Evolutionary conservation across 1,139 yeast species (phyloP), one percentile per base, ranked within the genome.

Genomic region (Candida buenavistaensis): DNA sequence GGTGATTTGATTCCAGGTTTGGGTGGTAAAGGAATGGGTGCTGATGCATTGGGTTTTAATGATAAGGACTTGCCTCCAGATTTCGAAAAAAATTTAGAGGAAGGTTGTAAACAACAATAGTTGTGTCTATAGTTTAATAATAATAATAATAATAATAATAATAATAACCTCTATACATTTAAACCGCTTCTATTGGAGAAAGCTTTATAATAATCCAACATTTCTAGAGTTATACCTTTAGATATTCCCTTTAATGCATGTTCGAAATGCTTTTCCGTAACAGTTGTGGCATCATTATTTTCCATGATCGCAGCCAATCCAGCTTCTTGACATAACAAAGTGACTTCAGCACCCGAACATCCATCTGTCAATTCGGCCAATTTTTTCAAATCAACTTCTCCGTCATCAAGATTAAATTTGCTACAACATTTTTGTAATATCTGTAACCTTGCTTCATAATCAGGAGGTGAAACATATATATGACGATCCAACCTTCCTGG

Each of bases 281-380:
- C 95, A 8, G 51, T 49, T 1, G 57, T 55, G 5, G 87, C 76
- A 3, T 73, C 64, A 10, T 74, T 59, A 45, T 84, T 64, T 47
- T 87, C 96, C 81, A 86, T 87, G 40, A 92, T 82, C 0, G 97
- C 97, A 8, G 86, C 77, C 22, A 92, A 64, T 2, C 98, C 98
- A 0, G 97, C 96, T 56, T 92, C 97, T 55, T 90, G 97, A 50
- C 97, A 87, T 16, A 90, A 59, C 26, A 89, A 72, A 0, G 90
- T 95, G 22, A 92, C 89, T 57, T 92, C 98, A 0, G 98, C 97
- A 28, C 98, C 98, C 0, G 97, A 88, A 51, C 95, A 89, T 0
- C 97, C 97, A 0, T 84, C 92, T 0, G 96, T 85, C n/a, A 86
- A 62, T n/a, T 55, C 56, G 4, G 66, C 62, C n/a, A 82, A 63